Conservation (phyloP, 441 rosid species). For the Adansonia gregorii region DNA sequence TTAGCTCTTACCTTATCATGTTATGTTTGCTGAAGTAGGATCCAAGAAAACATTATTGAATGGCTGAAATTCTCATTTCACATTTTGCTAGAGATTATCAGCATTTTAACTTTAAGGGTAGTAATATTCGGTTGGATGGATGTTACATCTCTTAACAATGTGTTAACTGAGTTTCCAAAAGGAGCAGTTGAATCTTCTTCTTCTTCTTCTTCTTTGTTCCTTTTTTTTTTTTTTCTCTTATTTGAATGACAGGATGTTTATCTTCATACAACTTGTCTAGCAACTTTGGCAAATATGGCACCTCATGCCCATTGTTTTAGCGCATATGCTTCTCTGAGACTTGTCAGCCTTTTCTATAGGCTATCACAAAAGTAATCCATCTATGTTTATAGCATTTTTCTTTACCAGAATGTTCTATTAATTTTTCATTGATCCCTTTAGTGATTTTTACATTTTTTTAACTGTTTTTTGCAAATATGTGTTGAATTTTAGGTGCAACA, state of each 20-base stretch:
- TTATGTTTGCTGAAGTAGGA: not conserved
- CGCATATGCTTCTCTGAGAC: constrained; percentile 97
- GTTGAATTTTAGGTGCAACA: constrained; percentile 73
- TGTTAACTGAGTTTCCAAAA: not conserved
- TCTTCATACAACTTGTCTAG: constrained; percentile 96
- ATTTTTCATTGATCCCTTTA: constrained; percentile 17
- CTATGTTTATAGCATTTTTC: not conserved
- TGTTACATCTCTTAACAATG: not conserved
- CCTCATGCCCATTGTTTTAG: constrained; percentile 96
- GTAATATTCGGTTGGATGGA: not conserved
- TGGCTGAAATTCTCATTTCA: not conserved
- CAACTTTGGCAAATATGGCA: constrained; percentile 98
- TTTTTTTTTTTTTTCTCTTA: too few species aligned
- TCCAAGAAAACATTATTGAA: constrained; percentile 2
- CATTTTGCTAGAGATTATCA: not conserved
- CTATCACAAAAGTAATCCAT: constrained; percentile 86
- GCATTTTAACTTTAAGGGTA: not conserved
- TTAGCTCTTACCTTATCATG: not conserved
- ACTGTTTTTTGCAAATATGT: constrained; percentile 25
- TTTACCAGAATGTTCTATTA: not conserved
- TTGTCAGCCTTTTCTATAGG: constrained; percentile 97
- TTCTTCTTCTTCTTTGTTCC: too few species aligned
- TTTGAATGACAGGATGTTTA: constrained; percentile 78
- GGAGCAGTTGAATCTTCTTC: too few species aligned
- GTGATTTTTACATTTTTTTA: constrained; percentile 14